Percentiles rank a stretch among this genome's conserved stretches.
These are phyloP conservation scores for Kingdonia uniflora DNA, from an alignment of 164 flowering plant genomes.

Conservation along the genomic window DNA sequence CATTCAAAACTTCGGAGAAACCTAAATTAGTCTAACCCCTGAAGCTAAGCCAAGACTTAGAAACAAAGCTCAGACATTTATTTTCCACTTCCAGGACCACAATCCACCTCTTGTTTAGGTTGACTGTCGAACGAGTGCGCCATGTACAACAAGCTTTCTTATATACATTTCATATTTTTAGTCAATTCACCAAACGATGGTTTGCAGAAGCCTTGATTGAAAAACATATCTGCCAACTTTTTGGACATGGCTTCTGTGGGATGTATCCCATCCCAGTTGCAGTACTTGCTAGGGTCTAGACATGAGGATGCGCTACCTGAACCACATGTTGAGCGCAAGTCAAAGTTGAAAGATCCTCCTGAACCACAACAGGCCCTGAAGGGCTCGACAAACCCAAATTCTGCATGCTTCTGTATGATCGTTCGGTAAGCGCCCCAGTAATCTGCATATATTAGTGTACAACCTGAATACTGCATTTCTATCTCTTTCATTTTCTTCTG, in stretches of 20 bases:
- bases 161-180: neutral
- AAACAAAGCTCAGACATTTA: no score
- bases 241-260: conserved; percentile 39
- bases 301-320: conserved; percentile 17
- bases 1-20: no score
- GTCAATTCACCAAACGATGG: conserved; percentile 22
- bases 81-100: no score
- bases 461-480: neutral
- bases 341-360: conserved; percentile 18
- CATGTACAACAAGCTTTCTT: no score
- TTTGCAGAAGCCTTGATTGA: conserved; percentile 21
- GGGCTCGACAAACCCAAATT: conserved; percentile 24
- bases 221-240: conserved; percentile 26
- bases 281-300: conserved; percentile 17
- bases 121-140: no score
- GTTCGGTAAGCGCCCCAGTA: conserved; percentile 28
- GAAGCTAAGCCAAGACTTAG: no score
- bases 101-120: no score
- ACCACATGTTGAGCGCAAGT: conserved; percentile 22
- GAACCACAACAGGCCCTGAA: conserved; percentile 47
- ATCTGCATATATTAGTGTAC: conserved; percentile 31
- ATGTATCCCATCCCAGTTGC: conserved; percentile 47
- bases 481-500: conserved; percentile 15
- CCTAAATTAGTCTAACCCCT: no score
- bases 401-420: conserved; percentile 12